Evolutionary conservation across 2,329 filamentous ascomycete species (phyloP).

Genomic region (Fusarium cicatricum): DNA sequence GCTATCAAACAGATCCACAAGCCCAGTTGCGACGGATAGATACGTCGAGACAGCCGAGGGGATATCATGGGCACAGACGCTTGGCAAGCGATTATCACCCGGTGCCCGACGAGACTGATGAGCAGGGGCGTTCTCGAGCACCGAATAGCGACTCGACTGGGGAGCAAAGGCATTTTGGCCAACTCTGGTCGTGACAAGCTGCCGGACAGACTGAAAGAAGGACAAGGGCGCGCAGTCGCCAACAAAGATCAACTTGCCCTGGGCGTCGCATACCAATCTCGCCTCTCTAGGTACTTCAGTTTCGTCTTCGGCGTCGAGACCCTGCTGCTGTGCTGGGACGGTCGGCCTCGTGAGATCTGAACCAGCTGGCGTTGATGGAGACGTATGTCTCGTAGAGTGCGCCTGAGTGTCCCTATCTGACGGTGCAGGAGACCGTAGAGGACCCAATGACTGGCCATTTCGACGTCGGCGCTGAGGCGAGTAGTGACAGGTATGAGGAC

Average conservation of each 20-base stretch:
- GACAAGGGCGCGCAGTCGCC: constrained; percentile 65
- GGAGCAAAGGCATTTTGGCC: constrained; percentile 61
- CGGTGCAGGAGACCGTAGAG: constrained; percentile 29
- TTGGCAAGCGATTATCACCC: constrained; percentile 37
- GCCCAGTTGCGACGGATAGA: constrained; percentile 52
- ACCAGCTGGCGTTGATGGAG: constrained; percentile 26
- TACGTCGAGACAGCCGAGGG: constrained; percentile 47
- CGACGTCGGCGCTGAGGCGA: constrained; percentile 54
- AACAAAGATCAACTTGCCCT: constrained; percentile 64
- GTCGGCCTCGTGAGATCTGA: constrained; percentile 1
- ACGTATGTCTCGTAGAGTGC: constrained; percentile 26
- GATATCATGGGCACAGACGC: constrained; percentile 41
- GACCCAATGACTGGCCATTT: constrained; percentile 33
- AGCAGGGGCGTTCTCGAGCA: constrained; percentile 55
- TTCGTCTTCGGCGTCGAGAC: constrained; percentile 54
- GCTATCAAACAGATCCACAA: constrained; percentile 60
- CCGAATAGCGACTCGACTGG: constrained; percentile 58
- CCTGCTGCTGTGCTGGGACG: constrained; percentile 4
- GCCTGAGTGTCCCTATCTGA: constrained; percentile 29
- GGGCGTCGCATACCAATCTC: constrained; percentile 59
- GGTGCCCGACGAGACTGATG: constrained; percentile 32
- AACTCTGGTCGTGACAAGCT: constrained; percentile 59
- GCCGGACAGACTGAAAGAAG: constrained; percentile 63
- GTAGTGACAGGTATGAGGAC: constrained; percentile 56
- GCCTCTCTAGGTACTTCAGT: constrained; percentile 64